Base-by-base conservation (phyloP, 2,329 filamentous ascomycete species). In the Fonsecaea nubica region DNA sequence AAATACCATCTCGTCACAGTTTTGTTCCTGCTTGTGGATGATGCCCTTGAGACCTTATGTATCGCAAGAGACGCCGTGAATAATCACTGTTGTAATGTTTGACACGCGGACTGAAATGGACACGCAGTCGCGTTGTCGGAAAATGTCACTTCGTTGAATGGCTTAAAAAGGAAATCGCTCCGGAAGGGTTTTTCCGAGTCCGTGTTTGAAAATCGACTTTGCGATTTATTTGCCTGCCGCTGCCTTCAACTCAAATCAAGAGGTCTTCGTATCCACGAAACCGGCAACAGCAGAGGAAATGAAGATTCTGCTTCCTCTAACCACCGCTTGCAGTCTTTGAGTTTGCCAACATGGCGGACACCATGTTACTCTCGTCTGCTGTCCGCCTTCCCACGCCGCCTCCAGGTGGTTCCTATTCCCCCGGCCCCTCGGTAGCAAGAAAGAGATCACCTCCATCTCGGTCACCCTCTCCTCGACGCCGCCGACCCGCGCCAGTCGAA, bases 371-470 rank as follows among this genome's bases (percentile, higher is more conserved):
- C 63, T 82, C 84, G 69, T 85, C 84, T 36, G 86, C 86, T 56
- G 85, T 88, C 69, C 85, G 86, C 71, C 81, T 88, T 69, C 86
- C 86, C 57, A 87, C 86, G 42, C 85, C 85, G 63, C 82, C 81
- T 30, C 82, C 81, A 53, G 81, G 79, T 70, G 74, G 79, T 72
- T 78, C 82, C 71, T 78, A 83, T 77, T 80, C 81, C 70, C 78
- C 82, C 66, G 78, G 81, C 53, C 78, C 79, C 38, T 81, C 81
- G 63, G 80, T 77, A 67, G 81, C 85, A 72, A 83, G 84, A 74
- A 87, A 87, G 75, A 84, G 84, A 69, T 87, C 85, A 58, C 85
- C 84, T 63, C 79, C 82, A 7, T 85, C 84, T 63, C 81, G 82
- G 68, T 85, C 84, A 5, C 83, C 83, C 38, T 84, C 84, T 6